Base-by-base conservation (phyloP, 805 yeast genomes). In the Myxozyma mucilagina region DNA sequence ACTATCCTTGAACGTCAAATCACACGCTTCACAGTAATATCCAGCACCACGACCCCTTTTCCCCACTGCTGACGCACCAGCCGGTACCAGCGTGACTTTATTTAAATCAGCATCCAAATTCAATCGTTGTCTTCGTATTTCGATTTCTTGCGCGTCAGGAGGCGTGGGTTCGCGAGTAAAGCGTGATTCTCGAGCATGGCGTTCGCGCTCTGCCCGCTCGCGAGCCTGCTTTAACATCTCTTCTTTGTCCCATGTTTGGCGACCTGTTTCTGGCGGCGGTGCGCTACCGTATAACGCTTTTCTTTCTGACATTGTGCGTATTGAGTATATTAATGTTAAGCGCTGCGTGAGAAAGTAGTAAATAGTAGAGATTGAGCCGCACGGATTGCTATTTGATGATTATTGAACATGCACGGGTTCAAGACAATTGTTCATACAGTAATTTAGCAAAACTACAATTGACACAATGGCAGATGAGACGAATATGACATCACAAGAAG, bases 1-100 rank as follows among this genome's bases (percentile, higher is more conserved):
- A 59, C 88, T 87, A 71, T 94, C 97, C 70, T 90, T 85, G 75
- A 84, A 93, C 1, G 93, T 86, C 60, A 89, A 73, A 64, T 87
- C 83, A 73, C 99, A 94, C 1, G 83, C 73, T 10, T 87, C 88
- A 74, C 99, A 94, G 68, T 82, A 82, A 74, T 93, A 93, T 24
- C 97, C 97, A 62, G 89, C 89, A 31, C 88, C 83, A 57, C 80
- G 80, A 56, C 90, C 84, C 63, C 76, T 47, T 67, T 73, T 56
- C 70, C 76, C 75, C 6, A 78, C 66, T 16, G 70, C 62, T 1
- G 72, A 67, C 7, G 74, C 70, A 7, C 72, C 72, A 1, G 72
- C 73, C 3, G 76, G 75, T 24, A 74, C 76, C 14, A 74, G 66
- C 16, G 69, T 68, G 20, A 72, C 71, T 49, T 73, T 65, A 47